Percentiles rank a stretch among this genome's conserved stretches.
phyloP scores from a whole-genome alignment of 805 yeast genomes.

The Sugiyamaella americana region DNA sequence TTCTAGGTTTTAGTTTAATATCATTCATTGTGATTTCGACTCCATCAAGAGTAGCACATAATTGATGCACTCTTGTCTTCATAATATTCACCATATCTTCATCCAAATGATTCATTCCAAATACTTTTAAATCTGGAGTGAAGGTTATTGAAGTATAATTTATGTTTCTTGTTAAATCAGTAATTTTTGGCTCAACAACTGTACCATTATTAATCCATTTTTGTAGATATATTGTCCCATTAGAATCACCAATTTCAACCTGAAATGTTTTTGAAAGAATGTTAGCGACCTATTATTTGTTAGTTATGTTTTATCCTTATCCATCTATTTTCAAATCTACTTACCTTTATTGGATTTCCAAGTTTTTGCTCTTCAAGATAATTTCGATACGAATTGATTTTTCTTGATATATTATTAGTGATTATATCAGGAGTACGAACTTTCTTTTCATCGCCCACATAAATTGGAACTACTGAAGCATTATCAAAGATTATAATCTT shows the following conservation, averaged over 20 bases:
- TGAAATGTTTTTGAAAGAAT: conserved; percentile 84
- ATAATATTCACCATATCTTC: conserved; percentile 76
- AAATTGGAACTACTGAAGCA: too few species aligned
- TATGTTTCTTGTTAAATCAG: conserved; percentile 44
- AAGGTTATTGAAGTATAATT: conserved; percentile 86
- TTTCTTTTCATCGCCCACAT: too few species aligned
- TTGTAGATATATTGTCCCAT: conserved; percentile 59
- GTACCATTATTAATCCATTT: conserved; percentile 87
- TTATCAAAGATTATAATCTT: too few species aligned
- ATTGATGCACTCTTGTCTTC: conserved; percentile 89
- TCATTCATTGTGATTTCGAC: conserved; percentile 75
- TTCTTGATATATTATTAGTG: too few species aligned
- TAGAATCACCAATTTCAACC: conserved; percentile 84
- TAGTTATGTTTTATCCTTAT: too few species aligned
- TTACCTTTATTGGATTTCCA: too few species aligned
- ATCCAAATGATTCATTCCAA: conserved; percentile 83
- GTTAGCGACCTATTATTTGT: conserved; percentile 73
- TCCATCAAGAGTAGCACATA: conserved; percentile 88
- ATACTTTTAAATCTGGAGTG: conserved; percentile 78
- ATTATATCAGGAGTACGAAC: too few species aligned
- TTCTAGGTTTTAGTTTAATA: conserved; percentile 56
- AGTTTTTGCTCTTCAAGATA: too few species aligned
- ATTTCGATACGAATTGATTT: too few species aligned
- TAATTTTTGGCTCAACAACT: conserved; percentile 70
- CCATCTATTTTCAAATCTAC: too few species aligned